Evolutionary conservation across 2,329 filamentous ascomycete genomes (phyloP).

Genomic region (Dendryphion nanum): DNA sequence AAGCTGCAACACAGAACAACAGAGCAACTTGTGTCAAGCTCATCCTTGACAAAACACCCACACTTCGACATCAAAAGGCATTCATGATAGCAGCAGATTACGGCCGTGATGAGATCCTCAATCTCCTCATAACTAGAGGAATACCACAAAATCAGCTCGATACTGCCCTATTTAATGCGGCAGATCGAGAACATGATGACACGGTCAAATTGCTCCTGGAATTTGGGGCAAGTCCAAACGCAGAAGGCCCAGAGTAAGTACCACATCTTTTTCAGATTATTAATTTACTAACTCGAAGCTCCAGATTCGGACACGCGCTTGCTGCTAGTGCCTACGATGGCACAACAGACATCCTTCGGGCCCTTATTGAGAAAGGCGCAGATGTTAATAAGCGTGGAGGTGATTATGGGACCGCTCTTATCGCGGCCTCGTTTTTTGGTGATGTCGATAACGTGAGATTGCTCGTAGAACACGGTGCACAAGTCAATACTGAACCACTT

Average conservation of each 20-base stretch:
- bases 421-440: conserved; percentile 17
- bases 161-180: conserved; percentile 17
- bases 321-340: conserved; percentile 20
- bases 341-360: conserved; percentile 15
- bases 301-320: conserved; percentile 18
- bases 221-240: conserved; percentile 17
- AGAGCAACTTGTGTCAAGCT: conserved; percentile 14
- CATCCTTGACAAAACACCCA: conserved; percentile 13
- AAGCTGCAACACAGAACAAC: conserved; percentile 17
- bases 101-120: conserved; percentile 16
- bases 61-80: conserved; percentile 15
- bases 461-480: conserved; percentile 19
- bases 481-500: conserved; percentile 18
- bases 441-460: conserved; percentile 18
- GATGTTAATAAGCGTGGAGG: conserved; percentile 21
- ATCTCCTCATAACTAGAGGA: conserved; percentile 11
- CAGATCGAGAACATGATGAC: conserved; percentile 18
- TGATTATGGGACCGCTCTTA: conserved; percentile 19
- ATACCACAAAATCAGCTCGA: conserved; percentile 12
- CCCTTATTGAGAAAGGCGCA: conserved; percentile 16
- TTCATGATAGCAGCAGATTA: conserved; percentile 19
- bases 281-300: conserved; percentile 2
- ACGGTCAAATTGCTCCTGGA: conserved; percentile 19
- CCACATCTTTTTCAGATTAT: not conserved
- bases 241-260: conserved; percentile 17